Evolutionary conservation across 768 basidiomycete genomes (phyloP), one percentile per base, ranked within the genome.

Genomic region (Pulveroboletus sp.): DNA sequence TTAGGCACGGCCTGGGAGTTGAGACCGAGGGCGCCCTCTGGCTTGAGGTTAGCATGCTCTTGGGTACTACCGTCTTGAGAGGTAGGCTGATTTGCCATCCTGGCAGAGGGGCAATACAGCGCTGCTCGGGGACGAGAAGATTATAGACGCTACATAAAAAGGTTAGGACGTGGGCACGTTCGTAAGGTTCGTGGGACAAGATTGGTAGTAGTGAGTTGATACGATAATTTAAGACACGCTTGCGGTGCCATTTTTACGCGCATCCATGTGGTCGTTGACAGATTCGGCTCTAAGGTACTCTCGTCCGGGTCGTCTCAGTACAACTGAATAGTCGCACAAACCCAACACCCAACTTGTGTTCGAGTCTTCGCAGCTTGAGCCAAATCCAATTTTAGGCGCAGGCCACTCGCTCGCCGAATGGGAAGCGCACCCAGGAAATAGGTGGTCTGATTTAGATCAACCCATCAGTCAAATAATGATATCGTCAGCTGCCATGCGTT

Each of bases 91-190:
- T 45, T 43, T 20, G 42, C 36, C 61, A 61, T 60, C 25, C 20
- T 21, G 25, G 9, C 13, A n/a, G 35, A 8, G 19, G 31, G 9
- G 20, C 33, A 19, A 19, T 12, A n/a, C 20, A 23, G 19, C 20
- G 27, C 16, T 16, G 27, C 33, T 48, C 20, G 31, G 24, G 32
- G 36, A 11, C 5, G 8, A 11, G 17, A 43, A 6, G 17, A 24
- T 29, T 25, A 31, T 38, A 13, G 40, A 2, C 19, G n/a, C 14
- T 33, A 29, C 45, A 52, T 51, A 49, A 57, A 14, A 47, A 44
- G 17, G 21, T 21, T 39, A 8, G 32, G 27, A 9, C 1, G 23
- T 6, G 17, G 19, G 43, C 57, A 59, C 57, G 49, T 61, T 62
- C 50, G 60, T 55, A 4, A 40, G 17, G 3, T 10, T 39, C 51